Base-by-base conservation (phyloP, 1,284 basidiomycete genomes). In the Tilletia walkeri region DNA sequence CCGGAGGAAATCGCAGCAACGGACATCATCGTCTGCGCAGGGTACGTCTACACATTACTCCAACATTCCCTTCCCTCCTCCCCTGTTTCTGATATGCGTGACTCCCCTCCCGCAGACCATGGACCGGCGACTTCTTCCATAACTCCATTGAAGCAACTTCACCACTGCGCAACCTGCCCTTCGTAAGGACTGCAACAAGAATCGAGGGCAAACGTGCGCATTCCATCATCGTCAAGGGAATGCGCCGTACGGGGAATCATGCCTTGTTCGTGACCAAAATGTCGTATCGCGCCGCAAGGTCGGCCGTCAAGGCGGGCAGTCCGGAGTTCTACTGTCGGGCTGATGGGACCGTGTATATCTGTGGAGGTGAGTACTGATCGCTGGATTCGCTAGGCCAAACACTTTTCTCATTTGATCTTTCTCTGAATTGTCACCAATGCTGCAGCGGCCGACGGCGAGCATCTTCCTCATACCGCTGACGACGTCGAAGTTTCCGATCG, bases 71-170 rank as follows among this genome's bases (percentile, higher is more conserved):
- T 30, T 48, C 47, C 47, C n/a, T n/a, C n/a, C n/a, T 1, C 47
- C 47, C 12, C 2, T 10, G 1, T 10, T 48, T 1, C 12, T 10
- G n/a, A n/a, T 20, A 34, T 34, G 24, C 24, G 24, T 30, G 24
- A 30, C 24, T 30, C 24, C 24, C 24, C 24, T 45, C 14, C 41
- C 41, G 14, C 59, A 39, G 94, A 14, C 92, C 92, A 1, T 97
- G 94, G 94, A 92, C 93, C 0, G 88, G 92, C 0, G 80, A 81
- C 59, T 85, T 90, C 9, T 85, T 88, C 54, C 74, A 80, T 24
- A 82, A 24, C n/a, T 12, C 16, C 30, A 61, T 61, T 4, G 14
- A n/a, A 10, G 9, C 59, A 9, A 61, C 59, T 39, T 36, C 86
- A 68, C 84, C 90, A 34, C 86, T 89, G 71, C 86, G 88, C 14